Percentiles rank a stretch among this genome's conserved stretches.
Evolutionary conservation across 805 yeast genomes (phyloP).

Genomic region (Zygoascus bituminiphila): DNA sequence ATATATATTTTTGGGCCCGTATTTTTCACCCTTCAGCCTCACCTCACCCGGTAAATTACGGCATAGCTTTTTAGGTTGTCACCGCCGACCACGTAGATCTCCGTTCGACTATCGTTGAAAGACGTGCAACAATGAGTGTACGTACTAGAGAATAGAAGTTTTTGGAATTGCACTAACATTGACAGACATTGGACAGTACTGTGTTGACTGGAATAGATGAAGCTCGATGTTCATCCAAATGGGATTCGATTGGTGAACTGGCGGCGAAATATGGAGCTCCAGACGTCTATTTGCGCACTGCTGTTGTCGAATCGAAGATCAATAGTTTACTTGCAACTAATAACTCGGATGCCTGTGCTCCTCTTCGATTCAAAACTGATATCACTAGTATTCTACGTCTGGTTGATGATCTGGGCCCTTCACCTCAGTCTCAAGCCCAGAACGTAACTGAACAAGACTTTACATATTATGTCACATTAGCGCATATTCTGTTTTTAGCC

Average conservation of each 20-base stretch:
- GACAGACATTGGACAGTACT: background rate
- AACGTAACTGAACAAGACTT: slow-evolving; percentile 10
- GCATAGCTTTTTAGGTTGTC: no score
- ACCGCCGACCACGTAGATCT: no score
- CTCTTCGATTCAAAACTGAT: background rate
- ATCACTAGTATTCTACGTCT: background rate
- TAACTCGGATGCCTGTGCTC: background rate
- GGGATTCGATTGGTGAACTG: slow-evolving; percentile 15
- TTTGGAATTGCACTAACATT: background rate
- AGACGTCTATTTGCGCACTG: slow-evolving; percentile 1
- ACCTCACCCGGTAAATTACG: background rate
- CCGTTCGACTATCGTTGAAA: no score
- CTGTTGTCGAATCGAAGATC: background rate
- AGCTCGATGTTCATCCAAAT: slow-evolving; percentile 12
- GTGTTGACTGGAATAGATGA: slow-evolving; percentile 7
- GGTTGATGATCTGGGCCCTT: background rate
- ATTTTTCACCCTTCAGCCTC: background rate
- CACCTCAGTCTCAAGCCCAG: background rate
- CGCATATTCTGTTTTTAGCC: slow-evolving; percentile 15
- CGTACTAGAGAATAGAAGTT: background rate
- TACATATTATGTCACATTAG: slow-evolving; percentile 11
- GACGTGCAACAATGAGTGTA: background rate
- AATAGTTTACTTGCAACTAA: background rate
- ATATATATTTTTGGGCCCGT: background rate
- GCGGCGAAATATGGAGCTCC: slow-evolving; percentile 11